These are phyloP conservation scores for Parietaria judaica DNA, from an alignment of 306 rosid species.

Conservation along the genomic window DNA sequence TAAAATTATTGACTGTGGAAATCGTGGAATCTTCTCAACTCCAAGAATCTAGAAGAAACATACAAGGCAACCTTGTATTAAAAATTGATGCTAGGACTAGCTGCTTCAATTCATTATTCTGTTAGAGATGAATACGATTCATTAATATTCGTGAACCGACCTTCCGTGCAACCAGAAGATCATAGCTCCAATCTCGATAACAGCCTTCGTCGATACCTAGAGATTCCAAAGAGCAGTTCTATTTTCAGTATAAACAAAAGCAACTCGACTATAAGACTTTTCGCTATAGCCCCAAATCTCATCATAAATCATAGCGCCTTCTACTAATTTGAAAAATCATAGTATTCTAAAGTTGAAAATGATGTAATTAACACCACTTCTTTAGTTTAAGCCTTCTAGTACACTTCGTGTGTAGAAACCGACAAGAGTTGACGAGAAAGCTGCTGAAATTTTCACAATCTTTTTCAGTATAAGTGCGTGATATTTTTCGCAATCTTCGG, in stretches of 20 bases:
- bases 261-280: background rate
- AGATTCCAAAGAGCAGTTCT: conserved; percentile 11
- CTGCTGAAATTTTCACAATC: too few species aligned
- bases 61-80: background rate
- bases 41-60: conserved; percentile 50
- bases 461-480: too few species aligned
- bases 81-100: background rate
- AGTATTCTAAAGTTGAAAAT: background rate
- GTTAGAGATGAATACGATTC: background rate
- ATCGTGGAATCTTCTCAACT: conserved; percentile 62
- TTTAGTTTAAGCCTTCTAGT: too few species aligned
- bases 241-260: conserved; percentile 9
- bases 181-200: conserved; percentile 73
- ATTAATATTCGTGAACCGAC: conserved; percentile 19
- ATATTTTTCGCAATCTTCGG: too few species aligned
- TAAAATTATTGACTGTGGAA: conserved; percentile 57
- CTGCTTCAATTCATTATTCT: background rate
- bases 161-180: conserved; percentile 58
- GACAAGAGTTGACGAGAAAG: too few species aligned
- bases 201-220: conserved; percentile 73
- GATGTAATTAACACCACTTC: background rate
- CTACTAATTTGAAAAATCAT: background rate
- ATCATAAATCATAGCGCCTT: background rate
- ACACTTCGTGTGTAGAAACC: too few species aligned
- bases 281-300: conserved; percentile 1